Evolutionary conservation across 805 yeast species (phyloP).

Genomic region (Myxozyma neotropica): DNA sequence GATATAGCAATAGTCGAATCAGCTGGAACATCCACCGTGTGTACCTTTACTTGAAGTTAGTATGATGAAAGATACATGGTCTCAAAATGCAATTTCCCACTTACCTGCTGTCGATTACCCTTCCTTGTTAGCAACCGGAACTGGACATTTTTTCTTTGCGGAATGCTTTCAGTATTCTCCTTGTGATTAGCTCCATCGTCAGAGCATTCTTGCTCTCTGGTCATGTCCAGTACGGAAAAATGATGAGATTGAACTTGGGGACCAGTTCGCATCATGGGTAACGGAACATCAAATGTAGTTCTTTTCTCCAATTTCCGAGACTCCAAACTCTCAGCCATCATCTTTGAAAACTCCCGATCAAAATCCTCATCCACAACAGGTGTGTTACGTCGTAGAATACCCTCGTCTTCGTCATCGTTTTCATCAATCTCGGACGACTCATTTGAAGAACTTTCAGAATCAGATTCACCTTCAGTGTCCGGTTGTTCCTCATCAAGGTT

Average conservation of each 20-base stretch:
- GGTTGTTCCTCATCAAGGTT: conserved; percentile 6
- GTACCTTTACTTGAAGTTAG: too few relatives aligned
- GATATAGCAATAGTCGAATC: conserved; percentile 35
- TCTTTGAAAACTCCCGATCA: conserved; percentile 32
- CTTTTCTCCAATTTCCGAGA: conserved; percentile 27
- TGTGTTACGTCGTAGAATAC: background rate
- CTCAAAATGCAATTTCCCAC: background rate
- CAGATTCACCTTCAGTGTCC: conserved; percentile 2
- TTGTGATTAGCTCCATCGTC: background rate
- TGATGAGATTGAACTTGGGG: conserved; percentile 1
- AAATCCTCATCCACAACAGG: conserved; percentile 32
- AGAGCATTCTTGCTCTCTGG: conserved; percentile 6
- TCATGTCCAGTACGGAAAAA: conserved; percentile 24
- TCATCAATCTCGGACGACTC: conserved; percentile 2
- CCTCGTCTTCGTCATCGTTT: conserved; percentile 19
- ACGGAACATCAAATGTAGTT: conserved; percentile 32
- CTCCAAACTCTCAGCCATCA: conserved; percentile 33
- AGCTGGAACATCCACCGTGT: conserved; percentile 31
- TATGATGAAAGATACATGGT: background rate
- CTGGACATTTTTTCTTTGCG: conserved; percentile 9
- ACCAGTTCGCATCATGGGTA: conserved; percentile 26
- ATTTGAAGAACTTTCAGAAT: background rate
- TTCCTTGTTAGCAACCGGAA: conserved; percentile 31
- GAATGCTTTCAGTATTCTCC: background rate
- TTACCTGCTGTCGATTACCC: conserved; percentile 31